phyloP scores from a whole-genome alignment of 306 rosid species.

The Glycine latifolia region DNA sequence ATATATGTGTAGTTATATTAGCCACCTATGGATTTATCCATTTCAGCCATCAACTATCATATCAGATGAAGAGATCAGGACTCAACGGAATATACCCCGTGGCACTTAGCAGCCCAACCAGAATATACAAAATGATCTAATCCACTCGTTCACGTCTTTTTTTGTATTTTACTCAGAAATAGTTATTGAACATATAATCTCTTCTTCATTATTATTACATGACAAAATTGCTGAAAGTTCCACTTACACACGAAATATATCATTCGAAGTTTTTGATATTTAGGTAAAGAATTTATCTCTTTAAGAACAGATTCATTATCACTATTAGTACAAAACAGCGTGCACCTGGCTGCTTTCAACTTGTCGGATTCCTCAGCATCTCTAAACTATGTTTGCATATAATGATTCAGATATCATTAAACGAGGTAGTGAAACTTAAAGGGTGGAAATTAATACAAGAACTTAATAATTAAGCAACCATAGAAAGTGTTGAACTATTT shows the following conservation, averaged over 20 bases:
- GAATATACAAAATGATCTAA: slow-evolving; percentile 10
- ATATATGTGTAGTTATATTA: background rate
- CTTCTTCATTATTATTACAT: slow-evolving; percentile 32
- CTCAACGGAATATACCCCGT: slow-evolving; percentile 41
- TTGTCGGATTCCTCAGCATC: background rate
- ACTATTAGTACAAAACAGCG: background rate
- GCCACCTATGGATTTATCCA: slow-evolving; percentile 22
- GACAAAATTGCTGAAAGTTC: slow-evolving; percentile 28
- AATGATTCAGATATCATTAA: background rate
- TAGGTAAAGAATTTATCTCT: background rate
- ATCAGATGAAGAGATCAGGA: slow-evolving; percentile 29
- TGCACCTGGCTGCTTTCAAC: background rate
- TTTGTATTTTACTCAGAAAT: slow-evolving; percentile 9
- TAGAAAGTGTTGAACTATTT: background rate
- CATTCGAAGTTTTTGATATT: background rate
- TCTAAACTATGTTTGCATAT: slow-evolving; percentile 10
- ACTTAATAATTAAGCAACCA: background rate
- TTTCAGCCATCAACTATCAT: background rate
- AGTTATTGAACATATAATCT: slow-evolving; percentile 36
- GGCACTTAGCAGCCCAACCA: slow-evolving; percentile 25
- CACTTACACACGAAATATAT: slow-evolving; percentile 19
- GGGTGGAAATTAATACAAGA: slow-evolving; percentile 9
- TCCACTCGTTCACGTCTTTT: slow-evolving; percentile 41
- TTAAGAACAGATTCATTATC: background rate
- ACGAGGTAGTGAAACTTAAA: slow-evolving; percentile 5